Evolutionary conservation across 2,329 filamentous ascomycete genomes (phyloP).

Genomic region (Ilyonectria robusta): DNA sequence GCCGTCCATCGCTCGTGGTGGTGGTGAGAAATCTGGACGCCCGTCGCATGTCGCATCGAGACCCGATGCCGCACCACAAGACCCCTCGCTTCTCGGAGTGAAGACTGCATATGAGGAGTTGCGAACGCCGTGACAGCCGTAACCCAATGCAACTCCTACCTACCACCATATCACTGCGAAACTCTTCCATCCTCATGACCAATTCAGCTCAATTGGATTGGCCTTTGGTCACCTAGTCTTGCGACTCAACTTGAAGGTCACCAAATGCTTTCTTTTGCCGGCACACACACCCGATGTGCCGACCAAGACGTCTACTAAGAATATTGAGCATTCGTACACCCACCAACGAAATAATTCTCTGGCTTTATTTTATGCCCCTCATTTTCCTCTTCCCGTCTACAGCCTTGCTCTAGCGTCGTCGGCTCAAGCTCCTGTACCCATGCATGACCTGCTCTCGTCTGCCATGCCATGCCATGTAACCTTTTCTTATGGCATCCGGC

Average conservation of each 20-base stretch:
- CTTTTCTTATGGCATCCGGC: neutral
- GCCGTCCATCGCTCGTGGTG: slow-evolving; percentile 1
- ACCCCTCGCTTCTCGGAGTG: slow-evolving; percentile 10
- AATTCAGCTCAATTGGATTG: neutral
- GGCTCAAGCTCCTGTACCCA: slow-evolving; percentile 2
- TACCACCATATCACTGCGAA: neutral
- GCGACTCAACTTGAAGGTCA: neutral
- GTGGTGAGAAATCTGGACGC: neutral
- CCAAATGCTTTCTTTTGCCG: slow-evolving; percentile 8
- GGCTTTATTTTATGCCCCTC: slow-evolving; percentile 1
- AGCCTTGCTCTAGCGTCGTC: neutral
- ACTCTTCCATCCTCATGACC: neutral
- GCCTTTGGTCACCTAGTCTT: neutral
- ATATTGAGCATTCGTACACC: neutral
- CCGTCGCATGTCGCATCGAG: slow-evolving; percentile 26
- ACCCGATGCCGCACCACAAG: slow-evolving; percentile 10
- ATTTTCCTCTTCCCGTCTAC: neutral
- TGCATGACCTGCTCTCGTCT: neutral
- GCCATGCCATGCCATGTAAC: neutral
- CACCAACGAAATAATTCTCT: slow-evolving; percentile 3
- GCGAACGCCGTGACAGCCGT: neutral
- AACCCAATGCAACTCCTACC: neutral
- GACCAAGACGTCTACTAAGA: slow-evolving; percentile 3
- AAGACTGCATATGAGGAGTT: neutral
- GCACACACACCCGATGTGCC: neutral